Evolutionary conservation across 768 basidiomycete genomes (phyloP), one percentile per base, ranked within the genome.

Genomic region (Goffeauzyma gilvescens): DNA sequence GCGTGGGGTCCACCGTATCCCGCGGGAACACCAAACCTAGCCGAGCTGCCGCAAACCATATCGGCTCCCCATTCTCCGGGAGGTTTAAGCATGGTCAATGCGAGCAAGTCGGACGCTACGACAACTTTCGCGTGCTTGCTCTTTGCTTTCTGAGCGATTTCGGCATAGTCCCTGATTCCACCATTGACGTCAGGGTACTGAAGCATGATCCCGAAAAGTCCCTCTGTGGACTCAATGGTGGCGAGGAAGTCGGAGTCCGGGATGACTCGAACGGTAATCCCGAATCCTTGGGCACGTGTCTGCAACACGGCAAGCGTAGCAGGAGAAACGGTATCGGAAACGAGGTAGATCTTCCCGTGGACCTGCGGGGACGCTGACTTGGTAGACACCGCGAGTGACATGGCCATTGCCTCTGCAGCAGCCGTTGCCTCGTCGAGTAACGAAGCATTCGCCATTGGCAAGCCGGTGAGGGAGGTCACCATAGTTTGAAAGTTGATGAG

Each of bases 51-150:
- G 33, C 90, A 69, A 6, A 84, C 89, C 50, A 96, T 75, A 62
- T 98, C 90, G 23, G 87, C 89, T 38, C 90, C 90, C 86, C 90
- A 96, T 69, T 96, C 93, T 44, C 93, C 90, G 12, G 90, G 90
- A 22, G 90, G 84, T 54, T 82, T 85, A 46, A 98, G 70, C 70
- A 86, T 71, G 2, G 87, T 85, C 60, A 96, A 69, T 1, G 90
- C 85, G 30, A 98, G 72, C 40, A 98, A 72, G 65, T 98, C 90
- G 9, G 84, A 85, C 13, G 85, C 85, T 52, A 79, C 82, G 5
- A 81, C 72, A 39, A 93, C 75, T 44, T 93, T 71, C n/a, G 73
- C 86, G 22, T 81, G 81, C 5, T 69, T 57, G 13, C 70, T 68
- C 61, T 95, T 90, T 13, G 79, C 73, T 17, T 71, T 68, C 26